Evolutionary conservation across 1,284 basidiomycete genomes (phyloP), one percentile per base, ranked within the genome.

Genomic region (Cerioporus squamosus): DNA sequence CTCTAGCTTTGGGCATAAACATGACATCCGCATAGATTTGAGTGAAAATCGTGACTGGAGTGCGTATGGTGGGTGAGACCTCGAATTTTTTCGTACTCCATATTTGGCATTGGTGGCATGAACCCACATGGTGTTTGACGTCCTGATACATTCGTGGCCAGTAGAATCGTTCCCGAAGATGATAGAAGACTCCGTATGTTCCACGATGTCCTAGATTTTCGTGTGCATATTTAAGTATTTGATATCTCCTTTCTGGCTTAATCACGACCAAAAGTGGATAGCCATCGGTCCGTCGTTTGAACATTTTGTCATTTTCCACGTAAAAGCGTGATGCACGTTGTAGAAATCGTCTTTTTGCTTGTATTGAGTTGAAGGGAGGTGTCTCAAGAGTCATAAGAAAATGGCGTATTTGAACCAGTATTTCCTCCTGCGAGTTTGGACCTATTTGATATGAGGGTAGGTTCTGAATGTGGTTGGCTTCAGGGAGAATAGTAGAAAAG

Each of bases 151-250:
- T 40, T 17, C 23, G 38, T 1, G 38, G 48, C 48, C 48, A 50
- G 17, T 40, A 50, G 38, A 42, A 50, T 2, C 48, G 12, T 4
- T 44, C 42, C 7, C 40, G 43, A 22, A 50, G 8, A 53, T 53
- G 14, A 39, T 55, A 65, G 38, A 49, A 56, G 29, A 66, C 62
- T 24, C 62, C 47, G 29, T 60, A 61, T 10, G 55, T 47, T 5
- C 64, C 66, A 51, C 64, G 60, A 48, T 71, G 70, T 7, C 68
- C 67, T 1, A 64, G 22, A 8, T 64, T 31, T 38, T 70, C 65
- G 44, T 71, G 68, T 3, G 58, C 51, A 36, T 45, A 46, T 38
- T 55, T 7, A 10, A 63, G 31, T 7, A 60, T 57, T 22, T 38
- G 23, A n/a, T 44, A 42, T 39, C 53, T 43, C 31, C 44, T 29